Percentiles rank a stretch among this genome's conserved stretches.
Conservation (phyloP, 805 yeast genomes). For the Saturnispora besseyi region DNA sequence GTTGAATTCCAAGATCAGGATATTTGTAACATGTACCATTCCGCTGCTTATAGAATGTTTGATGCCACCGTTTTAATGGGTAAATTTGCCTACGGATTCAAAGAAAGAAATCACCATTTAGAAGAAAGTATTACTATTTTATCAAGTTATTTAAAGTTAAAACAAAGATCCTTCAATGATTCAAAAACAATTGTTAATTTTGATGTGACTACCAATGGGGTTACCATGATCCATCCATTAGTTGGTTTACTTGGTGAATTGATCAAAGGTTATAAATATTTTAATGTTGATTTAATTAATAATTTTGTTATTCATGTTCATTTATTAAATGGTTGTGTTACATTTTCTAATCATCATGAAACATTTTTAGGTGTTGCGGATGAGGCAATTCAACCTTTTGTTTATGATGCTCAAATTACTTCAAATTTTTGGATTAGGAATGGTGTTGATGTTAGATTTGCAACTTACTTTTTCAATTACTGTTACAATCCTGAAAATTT, state of each 20-base stretch:
- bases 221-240: conserved; percentile 52
- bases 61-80: conserved; percentile 21
- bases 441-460: conserved; percentile 35
- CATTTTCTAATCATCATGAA: conserved; percentile 9
- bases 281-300: conserved; percentile 13
- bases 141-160: conserved; percentile 24
- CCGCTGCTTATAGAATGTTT: conserved; percentile 23
- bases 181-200: conserved; percentile 3
- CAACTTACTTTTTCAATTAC: conserved; percentile 15
- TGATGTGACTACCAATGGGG: conserved; percentile 36
- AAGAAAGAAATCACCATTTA: conserved; percentile 14
- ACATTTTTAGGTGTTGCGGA: conserved; percentile 38
- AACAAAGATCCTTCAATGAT: background rate
- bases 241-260: conserved; percentile 45
- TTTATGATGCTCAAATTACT: conserved; percentile 50
- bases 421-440: conserved; percentile 69
- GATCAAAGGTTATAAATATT: conserved; percentile 28
- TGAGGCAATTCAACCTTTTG: conserved; percentile 49
- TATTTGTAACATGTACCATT: conserved; percentile 42
- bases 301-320: conserved; percentile 11
- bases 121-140: conserved; percentile 31
- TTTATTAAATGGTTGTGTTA: conserved; percentile 1
- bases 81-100: conserved; percentile 18
- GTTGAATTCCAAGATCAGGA: conserved; percentile 45
- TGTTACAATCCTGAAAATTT: conserved; percentile 30